Percentiles rank a stretch among this genome's conserved stretches.
phyloP scores from a whole-genome alignment of 1,139 yeast species.

The Lodderomyces pseudojiufengensis region DNA sequence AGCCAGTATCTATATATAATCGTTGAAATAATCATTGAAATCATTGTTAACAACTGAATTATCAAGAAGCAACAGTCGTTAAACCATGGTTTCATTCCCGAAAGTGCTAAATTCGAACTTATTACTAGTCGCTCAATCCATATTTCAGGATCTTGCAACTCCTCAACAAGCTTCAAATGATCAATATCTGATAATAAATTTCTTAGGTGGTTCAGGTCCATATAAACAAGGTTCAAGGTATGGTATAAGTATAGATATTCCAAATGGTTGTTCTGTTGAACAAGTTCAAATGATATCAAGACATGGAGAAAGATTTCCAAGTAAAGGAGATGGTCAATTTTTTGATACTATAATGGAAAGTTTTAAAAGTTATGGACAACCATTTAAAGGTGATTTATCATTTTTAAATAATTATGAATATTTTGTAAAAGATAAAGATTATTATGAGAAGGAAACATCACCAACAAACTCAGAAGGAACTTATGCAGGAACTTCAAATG shows the following conservation, averaged over 20 bases:
- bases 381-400: constrained; percentile 28
- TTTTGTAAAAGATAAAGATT: constrained; percentile 24
- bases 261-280: constrained; percentile 52
- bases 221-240: constrained; percentile 42
- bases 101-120: constrained; percentile 28
- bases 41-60: too few species aligned
- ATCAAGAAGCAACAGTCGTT: neutral
- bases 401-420: constrained; percentile 33
- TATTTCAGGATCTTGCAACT: constrained; percentile 30
- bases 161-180: constrained; percentile 39
- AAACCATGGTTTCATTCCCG: constrained; percentile 30
- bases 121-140: constrained; percentile 24
- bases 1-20: neutral
- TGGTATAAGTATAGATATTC: constrained; percentile 46
- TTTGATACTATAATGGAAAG: constrained; percentile 19
- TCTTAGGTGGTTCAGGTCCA: constrained; percentile 49
- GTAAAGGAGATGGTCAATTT: constrained; percentile 25
- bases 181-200: constrained; percentile 40
- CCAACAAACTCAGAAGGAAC: constrained; percentile 24
- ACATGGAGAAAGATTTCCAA: constrained; percentile 73
- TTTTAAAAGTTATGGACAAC: constrained; percentile 19
- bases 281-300: constrained; percentile 62
- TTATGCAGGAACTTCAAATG: constrained; percentile 30
- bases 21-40: neutral
- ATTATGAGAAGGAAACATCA: constrained; percentile 32